phyloP scores from a whole-genome alignment of 305 asterid genomes.

The Andrographis paniculata region DNA sequence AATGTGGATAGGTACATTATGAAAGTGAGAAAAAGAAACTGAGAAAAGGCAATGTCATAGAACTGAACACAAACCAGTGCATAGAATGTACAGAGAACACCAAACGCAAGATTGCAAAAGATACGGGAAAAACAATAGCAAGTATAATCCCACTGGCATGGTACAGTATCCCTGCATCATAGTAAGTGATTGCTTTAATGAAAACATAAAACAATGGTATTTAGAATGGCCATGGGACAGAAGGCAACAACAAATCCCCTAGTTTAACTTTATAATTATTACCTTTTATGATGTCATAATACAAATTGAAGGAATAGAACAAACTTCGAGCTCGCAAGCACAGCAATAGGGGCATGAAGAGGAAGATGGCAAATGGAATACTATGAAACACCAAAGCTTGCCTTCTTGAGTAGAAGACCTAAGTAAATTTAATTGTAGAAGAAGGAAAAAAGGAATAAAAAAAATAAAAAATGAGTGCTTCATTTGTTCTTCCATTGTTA shows the following conservation, averaged over 20 bases:
- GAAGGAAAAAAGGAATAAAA: too few relatives aligned
- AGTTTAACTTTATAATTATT: constrained; percentile 22
- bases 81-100: constrained; percentile 64
- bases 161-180: constrained; percentile 57
- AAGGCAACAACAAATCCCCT: constrained; percentile 11
- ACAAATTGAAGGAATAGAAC: constrained; percentile 35
- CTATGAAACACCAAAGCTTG: constrained; percentile 67
- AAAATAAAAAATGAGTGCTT: constrained; percentile 8
- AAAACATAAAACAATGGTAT: constrained; percentile 9
- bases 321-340: constrained; percentile 48
- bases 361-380: constrained; percentile 69
- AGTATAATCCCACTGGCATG: constrained; percentile 69
- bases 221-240: constrained; percentile 5
- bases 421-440: constrained; percentile 23
- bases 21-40: constrained; percentile 7
- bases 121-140: constrained; percentile 63
- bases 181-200: constrained; percentile 17
- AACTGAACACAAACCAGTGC: constrained; percentile 64
- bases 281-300: constrained; percentile 76
- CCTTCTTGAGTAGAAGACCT: constrained; percentile 75
- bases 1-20: constrained; percentile 10
- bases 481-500: constrained; percentile 11
- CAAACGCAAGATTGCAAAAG: constrained; percentile 63
- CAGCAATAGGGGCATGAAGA: constrained; percentile 69
- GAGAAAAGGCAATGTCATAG: constrained; percentile 13